A percentile compares a stretch with the other conserved stretches of the same genome.
These are phyloP conservation scores for Salinomyces thailandicus DNA, from an alignment of 2,329 filamentous ascomycete species.

Conservation along the genomic window DNA sequence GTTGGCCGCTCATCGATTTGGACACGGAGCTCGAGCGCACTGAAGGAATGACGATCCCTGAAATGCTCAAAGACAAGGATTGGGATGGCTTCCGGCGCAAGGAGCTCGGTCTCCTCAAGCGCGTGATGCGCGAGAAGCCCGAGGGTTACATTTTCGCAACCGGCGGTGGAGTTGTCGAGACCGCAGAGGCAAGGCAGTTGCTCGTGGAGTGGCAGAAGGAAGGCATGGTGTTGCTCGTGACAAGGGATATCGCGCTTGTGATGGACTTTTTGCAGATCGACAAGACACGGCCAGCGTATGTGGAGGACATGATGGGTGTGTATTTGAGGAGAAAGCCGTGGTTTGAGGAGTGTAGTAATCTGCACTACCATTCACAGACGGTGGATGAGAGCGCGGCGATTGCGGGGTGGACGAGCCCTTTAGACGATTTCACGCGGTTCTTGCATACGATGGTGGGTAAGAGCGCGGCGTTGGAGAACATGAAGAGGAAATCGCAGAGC, in stretches of 20 bases:
- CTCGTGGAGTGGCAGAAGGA: slow-evolving; percentile 66
- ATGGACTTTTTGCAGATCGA: slow-evolving; percentile 82
- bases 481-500: slow-evolving; percentile 58
- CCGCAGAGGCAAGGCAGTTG: slow-evolving; percentile 63
- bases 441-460: slow-evolving; percentile 57
- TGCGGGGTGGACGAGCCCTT: slow-evolving; percentile 24
- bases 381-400: slow-evolving; percentile 33
- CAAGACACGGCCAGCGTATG: slow-evolving; percentile 83
- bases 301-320: slow-evolving; percentile 83
- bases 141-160: slow-evolving; percentile 79
- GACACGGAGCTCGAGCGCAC: slow-evolving; percentile 75
- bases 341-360: slow-evolving; percentile 89
- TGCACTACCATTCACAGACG: slow-evolving; percentile 78
- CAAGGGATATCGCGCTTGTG: slow-evolving; percentile 76
- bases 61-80: slow-evolving; percentile 66
- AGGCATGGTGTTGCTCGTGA: slow-evolving; percentile 77
- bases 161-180: slow-evolving; percentile 87
- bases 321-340: slow-evolving; percentile 82
- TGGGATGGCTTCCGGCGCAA: slow-evolving; percentile 83
- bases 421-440: slow-evolving; percentile 61
- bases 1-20: slow-evolving; percentile 72
- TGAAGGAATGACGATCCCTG: slow-evolving; percentile 66
- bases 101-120: slow-evolving; percentile 64
- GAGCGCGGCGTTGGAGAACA: slow-evolving; percentile 42
- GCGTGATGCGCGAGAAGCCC: slow-evolving; percentile 63